Conservation (phyloP, 2,329 filamentous ascomycete genomes). For the Myriosclerotinia curreyana region DNA sequence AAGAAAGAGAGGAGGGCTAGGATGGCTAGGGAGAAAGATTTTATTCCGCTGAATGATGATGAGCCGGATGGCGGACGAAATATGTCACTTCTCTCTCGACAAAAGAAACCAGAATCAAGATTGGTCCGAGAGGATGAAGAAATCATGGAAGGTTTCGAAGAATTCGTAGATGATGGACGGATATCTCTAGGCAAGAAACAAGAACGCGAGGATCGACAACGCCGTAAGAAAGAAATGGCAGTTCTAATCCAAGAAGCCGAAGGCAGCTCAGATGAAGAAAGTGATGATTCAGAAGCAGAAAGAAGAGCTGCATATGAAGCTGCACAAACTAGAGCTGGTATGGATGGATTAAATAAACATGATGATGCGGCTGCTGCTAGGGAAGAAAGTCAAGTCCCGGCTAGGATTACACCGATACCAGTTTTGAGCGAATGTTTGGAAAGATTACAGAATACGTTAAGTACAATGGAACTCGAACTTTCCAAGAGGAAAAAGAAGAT, state of each 20-base stretch:
- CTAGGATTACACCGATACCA: conserved; percentile 75
- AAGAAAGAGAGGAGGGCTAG: conserved; percentile 88
- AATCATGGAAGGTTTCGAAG: conserved; percentile 87
- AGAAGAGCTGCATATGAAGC: conserved; percentile 80
- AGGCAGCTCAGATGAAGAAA: conserved; percentile 54
- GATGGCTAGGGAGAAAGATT: conserved; percentile 69
- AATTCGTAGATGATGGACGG: conserved; percentile 81
- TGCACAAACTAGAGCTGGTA: conserved; percentile 81
- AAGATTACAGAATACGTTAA: conserved; percentile 59
- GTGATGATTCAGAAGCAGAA: conserved; percentile 67
- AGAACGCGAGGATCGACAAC: conserved; percentile 65
- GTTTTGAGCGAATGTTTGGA: conserved; percentile 66
- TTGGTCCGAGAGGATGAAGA: conserved; percentile 86
- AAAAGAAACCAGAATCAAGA: conserved; percentile 67
- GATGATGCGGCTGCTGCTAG: conserved; percentile 42
- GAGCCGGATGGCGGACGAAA: conserved; percentile 44
- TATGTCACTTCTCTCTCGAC: conserved; percentile 46
- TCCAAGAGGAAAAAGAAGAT: conserved; percentile 60
- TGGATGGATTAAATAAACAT: conserved; percentile 63
- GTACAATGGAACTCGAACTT: conserved; percentile 61
- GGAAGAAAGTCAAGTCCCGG: conserved; percentile 34
- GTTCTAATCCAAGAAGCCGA: conserved; percentile 80
- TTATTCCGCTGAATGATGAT: conserved; percentile 61
- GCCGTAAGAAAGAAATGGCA: conserved; percentile 73
- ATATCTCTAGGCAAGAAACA: conserved; percentile 76